Conservation (phyloP, 2,329 filamentous ascomycete genomes). For the Venturia pyrina region DNA sequence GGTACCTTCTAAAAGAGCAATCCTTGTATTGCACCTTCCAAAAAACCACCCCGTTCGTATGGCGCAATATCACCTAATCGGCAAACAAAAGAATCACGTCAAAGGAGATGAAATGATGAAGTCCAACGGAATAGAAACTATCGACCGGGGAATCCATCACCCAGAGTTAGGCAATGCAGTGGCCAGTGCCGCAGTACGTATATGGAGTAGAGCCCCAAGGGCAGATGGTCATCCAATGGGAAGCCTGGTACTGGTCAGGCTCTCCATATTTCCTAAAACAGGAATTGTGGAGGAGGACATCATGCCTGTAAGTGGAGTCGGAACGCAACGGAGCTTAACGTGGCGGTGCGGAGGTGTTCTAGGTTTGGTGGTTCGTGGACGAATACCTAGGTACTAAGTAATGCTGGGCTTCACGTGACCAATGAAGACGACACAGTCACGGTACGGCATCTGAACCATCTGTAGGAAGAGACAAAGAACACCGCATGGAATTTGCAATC, state of each 20-base stretch:
- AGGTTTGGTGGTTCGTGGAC: too few species aligned
- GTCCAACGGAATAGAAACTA: not conserved
- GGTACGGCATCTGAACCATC: too few species aligned
- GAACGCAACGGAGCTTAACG: not conserved
- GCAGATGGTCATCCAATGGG: not conserved
- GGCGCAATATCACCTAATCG: slow-evolving; percentile 3
- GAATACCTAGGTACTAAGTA: too few species aligned
- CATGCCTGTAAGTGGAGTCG: not conserved
- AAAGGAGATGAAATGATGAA: not conserved
- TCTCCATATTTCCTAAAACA: not conserved
- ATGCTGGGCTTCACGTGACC: not conserved
- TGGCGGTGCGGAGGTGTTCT: not conserved
- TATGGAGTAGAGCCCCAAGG: not conserved
- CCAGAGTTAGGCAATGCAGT: not conserved
- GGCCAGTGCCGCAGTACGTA: not conserved
- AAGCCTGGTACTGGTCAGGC: not conserved
- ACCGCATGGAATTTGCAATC: not conserved
- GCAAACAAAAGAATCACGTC: not conserved
- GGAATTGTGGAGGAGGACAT: not conserved
- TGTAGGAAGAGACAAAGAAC: not conserved
- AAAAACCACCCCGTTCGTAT: not conserved
- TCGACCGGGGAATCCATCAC: not conserved
- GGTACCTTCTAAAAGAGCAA: not conserved
- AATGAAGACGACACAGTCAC: not conserved
- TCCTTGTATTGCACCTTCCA: not conserved